A percentile compares a stretch with the other conserved stretches of the same genome.
phyloP scores from a whole-genome alignment of 805 yeast genomes.

The Cyberlindnera nakhonratchasimensis region DNA sequence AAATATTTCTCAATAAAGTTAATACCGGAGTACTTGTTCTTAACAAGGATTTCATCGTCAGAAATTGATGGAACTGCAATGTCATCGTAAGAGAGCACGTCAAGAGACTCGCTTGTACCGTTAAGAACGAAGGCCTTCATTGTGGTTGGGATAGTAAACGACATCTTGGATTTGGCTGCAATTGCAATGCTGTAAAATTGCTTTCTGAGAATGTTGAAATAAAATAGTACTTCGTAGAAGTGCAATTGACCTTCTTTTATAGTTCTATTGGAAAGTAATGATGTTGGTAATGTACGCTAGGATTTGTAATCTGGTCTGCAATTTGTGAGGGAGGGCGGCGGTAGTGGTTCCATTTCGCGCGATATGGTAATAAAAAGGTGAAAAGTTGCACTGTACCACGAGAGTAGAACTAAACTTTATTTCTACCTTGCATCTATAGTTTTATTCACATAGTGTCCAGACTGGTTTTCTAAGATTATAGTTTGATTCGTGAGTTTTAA shows the following conservation, averaged over 20 bases:
- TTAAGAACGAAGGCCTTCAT: constrained; percentile 56
- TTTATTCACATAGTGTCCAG: too few species aligned
- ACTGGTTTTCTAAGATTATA: too few species aligned
- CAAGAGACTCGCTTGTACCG: constrained; percentile 39
- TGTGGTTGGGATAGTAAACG: constrained; percentile 43
- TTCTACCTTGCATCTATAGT: too few species aligned
- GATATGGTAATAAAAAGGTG: too few species aligned
- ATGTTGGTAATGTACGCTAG: too few species aligned
- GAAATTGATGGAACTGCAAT: constrained; percentile 57
- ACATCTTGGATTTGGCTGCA: constrained; percentile 13
- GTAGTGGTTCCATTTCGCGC: too few species aligned
- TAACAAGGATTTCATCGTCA: constrained; percentile 60
- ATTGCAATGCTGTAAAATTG: background rate
- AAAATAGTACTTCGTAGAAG: background rate
- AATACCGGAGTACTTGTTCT: constrained; percentile 74
- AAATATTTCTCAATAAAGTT: constrained; percentile 83
- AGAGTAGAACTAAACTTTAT: too few species aligned
- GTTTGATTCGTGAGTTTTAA: too few species aligned
- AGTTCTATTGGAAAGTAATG: background rate
- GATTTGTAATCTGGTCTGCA: too few species aligned
- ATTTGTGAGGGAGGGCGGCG: too few species aligned
- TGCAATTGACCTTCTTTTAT: background rate
- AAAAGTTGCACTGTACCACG: too few species aligned
- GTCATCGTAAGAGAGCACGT: constrained; percentile 49
- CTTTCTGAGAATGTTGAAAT: background rate